Evolutionary conservation across 495 filamentous ascomycete genomes (phyloP), one percentile per base, ranked within the genome.

Genomic region (Daldinia bambusicola): DNA sequence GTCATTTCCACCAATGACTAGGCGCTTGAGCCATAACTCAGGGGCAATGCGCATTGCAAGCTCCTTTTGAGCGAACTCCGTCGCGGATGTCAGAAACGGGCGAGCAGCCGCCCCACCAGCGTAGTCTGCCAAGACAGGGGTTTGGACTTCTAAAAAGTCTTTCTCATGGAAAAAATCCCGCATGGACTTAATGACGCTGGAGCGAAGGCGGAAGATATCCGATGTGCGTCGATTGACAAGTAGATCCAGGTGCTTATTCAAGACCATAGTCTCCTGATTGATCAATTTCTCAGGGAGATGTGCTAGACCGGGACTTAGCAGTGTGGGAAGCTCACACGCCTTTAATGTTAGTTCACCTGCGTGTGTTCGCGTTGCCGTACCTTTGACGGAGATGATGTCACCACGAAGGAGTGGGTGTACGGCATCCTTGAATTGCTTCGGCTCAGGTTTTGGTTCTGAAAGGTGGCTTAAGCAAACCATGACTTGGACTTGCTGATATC

Each of bases 21-120:
- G 81, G 65, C 94, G 87, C 84, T 99, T 99, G 70, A 99, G 84
- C 92, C 93, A 98, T 13, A 99, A 82, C 80, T 99, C 95, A 6
- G 96, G 95, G 2, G 95, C 96, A 69, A 98, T 94, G 43, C 93
- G 82, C 64, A 98, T 80, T 10, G 91, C 85, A 18, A 99, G 80
- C 65, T 87, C 79, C 43, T 86, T 89, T 20, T 88, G 87, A 0
- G 87, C 82, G 56, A 94, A 89, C 61, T 92, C 92, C 2, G 87
- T 90, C 2, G 92, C 88, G 30, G 81, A 77, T 0, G 93, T 97
- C 58, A 86, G 81, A 76, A 99, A 99, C 5, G 95, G 93, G 37
- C 92, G 89, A 36, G 95, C 95, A 51, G 88, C 84, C 18, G 95
- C 95, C 32, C 95, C 95, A 63, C 93, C 89, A 12, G 93, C 92